Conservation (phyloP, 805 yeast genomes). For the Danielia oregonensis region DNA sequence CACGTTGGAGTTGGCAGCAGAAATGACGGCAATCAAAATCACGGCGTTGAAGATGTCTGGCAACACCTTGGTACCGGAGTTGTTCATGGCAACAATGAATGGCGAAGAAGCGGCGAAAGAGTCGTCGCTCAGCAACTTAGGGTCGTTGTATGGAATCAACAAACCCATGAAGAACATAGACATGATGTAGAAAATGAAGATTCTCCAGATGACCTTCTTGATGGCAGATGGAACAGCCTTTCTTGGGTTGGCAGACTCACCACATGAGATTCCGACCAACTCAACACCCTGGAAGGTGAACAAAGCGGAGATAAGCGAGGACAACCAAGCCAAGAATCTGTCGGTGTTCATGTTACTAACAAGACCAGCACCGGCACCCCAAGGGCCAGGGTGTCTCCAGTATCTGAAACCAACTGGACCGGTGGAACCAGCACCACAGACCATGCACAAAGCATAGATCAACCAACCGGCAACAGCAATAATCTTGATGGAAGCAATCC, state of each 20-base stretch:
- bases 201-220: constrained; percentile 64
- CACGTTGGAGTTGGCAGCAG: constrained; percentile 78
- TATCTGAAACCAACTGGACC: constrained; percentile 78
- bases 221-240: constrained; percentile 70
- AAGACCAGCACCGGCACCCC: constrained; percentile 52
- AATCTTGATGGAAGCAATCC: constrained; percentile 67
- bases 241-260: constrained; percentile 69
- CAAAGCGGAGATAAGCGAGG: constrained; percentile 69
- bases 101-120: constrained; percentile 57
- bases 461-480: constrained; percentile 70
- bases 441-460: constrained; percentile 64
- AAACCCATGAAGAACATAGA: constrained; percentile 68
- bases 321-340: constrained; percentile 65
- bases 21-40: constrained; percentile 59
- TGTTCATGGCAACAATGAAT: constrained; percentile 65
- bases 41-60: constrained; percentile 74
- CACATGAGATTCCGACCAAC: constrained; percentile 69
- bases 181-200: constrained; percentile 59
- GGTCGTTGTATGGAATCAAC: constrained; percentile 66
- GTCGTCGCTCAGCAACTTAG: constrained; percentile 35
- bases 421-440: constrained; percentile 65
- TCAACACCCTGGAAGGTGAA: constrained; percentile 82
- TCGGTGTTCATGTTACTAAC: constrained; percentile 48
- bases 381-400: constrained; percentile 77
- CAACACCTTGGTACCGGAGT: constrained; percentile 61